These are phyloP conservation scores for Chlorella sorokiniana DNA, from an alignment of 139 green algal species.

Conservation along the genomic window DNA sequence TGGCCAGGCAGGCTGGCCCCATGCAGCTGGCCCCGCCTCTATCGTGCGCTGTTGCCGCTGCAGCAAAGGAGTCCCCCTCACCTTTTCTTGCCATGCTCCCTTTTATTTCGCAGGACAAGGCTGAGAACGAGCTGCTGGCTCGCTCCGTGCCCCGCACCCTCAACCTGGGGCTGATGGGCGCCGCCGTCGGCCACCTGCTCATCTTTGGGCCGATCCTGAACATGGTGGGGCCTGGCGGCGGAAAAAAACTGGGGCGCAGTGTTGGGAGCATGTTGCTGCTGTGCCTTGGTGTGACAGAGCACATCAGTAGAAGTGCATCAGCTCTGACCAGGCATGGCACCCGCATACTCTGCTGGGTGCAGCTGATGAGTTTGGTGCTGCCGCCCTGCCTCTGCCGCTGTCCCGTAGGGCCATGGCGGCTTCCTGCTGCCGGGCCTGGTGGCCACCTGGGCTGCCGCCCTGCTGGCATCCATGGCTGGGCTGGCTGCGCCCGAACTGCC, in stretches of 20 bases:
- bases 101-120: constrained; percentile 31
- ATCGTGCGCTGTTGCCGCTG: too few relatives aligned
- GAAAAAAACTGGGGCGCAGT: neutral
- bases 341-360: too few relatives aligned
- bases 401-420: constrained; percentile 25
- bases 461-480: constrained; percentile 34
- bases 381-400: neutral
- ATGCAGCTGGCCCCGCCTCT: too few relatives aligned
- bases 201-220: constrained; percentile 28
- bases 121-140: constrained; percentile 31
- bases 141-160: constrained; percentile 30
- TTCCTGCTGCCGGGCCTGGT: constrained; percentile 22
- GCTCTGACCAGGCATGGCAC: neutral
- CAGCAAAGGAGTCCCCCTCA: too few relatives aligned
- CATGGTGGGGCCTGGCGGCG: neutral
- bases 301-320: neutral
- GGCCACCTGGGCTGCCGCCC: constrained; percentile 21
- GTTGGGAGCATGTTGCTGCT: neutral
- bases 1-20: too few relatives aligned
- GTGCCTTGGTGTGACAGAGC: neutral
- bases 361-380: neutral
- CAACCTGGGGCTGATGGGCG: constrained; percentile 35
- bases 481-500: constrained; percentile 27
- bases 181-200: constrained; percentile 37
- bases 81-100: neutral